These are phyloP conservation scores for Penicillium atrosanguineum DNA, from an alignment of 495 filamentous ascomycete genomes.

Conservation along the genomic window DNA sequence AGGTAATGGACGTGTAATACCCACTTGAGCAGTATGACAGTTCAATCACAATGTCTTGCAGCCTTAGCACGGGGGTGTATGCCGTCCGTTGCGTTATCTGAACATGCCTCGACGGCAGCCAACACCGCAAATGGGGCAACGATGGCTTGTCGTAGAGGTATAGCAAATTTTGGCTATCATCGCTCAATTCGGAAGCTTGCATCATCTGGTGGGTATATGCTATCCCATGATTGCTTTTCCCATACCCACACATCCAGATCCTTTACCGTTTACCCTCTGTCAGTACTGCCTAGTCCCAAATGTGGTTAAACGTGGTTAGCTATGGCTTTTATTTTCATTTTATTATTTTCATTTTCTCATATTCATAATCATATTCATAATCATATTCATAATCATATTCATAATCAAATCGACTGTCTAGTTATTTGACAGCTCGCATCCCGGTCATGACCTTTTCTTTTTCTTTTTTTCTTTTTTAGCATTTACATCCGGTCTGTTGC, in stretches of 20 bases:
- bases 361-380: no score
- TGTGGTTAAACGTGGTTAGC: no score
- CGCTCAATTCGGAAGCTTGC: background rate
- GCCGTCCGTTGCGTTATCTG: background rate
- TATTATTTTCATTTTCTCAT: no score
- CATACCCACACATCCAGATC: background rate
- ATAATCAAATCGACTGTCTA: no score
- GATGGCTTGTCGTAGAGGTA: background rate
- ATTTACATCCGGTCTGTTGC: constrained; percentile 16
- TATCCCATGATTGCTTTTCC: constrained; percentile 9
- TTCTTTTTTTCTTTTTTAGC: background rate
- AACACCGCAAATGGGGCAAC: background rate
- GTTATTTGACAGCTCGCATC: background rate
- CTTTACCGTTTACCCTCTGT: background rate
- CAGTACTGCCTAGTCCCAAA: background rate
- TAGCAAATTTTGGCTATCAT: background rate
- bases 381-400: no score
- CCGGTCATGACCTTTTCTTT: background rate
- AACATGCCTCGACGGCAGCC: background rate
- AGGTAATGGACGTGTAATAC: background rate
- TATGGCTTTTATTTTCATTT: no score
- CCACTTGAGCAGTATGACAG: background rate
- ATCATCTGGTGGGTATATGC: background rate
- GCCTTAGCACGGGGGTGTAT: background rate
- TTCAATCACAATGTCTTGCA: constrained; percentile 16